These are phyloP conservation scores for Rhododendron henanense DNA, from an alignment of 148 eudicot genomes.

Conservation along the genomic window DNA sequence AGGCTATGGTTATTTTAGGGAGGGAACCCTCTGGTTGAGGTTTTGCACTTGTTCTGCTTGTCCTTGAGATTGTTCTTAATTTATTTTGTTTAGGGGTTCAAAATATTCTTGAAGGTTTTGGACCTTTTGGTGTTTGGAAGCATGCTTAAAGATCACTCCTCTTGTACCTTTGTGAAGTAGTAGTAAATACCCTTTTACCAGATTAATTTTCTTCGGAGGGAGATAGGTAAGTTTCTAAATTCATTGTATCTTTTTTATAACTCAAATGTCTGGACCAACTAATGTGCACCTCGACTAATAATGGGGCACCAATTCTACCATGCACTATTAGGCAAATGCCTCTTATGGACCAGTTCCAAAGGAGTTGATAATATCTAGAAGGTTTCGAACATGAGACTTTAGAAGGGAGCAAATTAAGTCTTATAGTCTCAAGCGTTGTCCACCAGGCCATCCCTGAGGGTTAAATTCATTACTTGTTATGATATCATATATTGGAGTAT, in stretches of 20 bases:
- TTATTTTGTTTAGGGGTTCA: background rate
- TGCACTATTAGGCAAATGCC: too few relatives aligned
- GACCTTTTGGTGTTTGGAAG: constrained; percentile 1
- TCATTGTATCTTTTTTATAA: background rate
- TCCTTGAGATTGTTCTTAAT: background rate
- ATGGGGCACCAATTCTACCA: too few relatives aligned
- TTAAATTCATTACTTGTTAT: too few relatives aligned
- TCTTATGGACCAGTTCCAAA: background rate
- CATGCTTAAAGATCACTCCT: background rate
- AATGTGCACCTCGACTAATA: too few relatives aligned
- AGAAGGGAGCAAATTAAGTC: too few relatives aligned
- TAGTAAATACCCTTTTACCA: background rate
- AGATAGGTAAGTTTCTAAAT: background rate
- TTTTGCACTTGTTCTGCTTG: background rate
- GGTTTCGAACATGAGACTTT: background rate
- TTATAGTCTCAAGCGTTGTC: too few relatives aligned
- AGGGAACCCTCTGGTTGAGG: background rate
- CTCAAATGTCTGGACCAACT: too few relatives aligned
- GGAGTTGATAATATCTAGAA: background rate
- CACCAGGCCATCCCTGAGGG: too few relatives aligned
- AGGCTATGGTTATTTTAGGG: background rate
- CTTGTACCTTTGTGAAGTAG: constrained; percentile 1
- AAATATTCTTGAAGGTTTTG: background rate
- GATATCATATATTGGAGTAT: background rate
- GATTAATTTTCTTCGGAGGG: background rate